Percentiles rank a stretch among this genome's conserved stretches.
These are phyloP conservation scores for Sporothrix pseudoabietina DNA, from an alignment of 2,329 filamentous ascomycete species.

Conservation along the genomic window DNA sequence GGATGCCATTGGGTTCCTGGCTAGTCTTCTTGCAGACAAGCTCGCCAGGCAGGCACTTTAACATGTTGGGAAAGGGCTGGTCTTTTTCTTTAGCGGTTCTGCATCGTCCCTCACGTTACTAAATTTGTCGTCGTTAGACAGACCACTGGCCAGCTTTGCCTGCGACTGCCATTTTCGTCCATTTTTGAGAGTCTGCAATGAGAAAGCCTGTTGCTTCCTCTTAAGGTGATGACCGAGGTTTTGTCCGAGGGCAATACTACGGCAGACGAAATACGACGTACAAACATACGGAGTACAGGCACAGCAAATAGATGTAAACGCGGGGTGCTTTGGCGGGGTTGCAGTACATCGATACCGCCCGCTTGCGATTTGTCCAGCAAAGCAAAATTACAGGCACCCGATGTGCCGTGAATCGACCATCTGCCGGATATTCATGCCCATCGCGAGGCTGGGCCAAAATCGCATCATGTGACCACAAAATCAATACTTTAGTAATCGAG, in stretches of 20 bases:
- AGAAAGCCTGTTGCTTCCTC: neutral
- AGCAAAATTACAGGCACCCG: neutral
- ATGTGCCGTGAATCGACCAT: neutral
- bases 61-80: neutral
- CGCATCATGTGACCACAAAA: neutral
- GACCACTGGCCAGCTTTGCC: neutral
- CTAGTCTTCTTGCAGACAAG: slow-evolving; percentile 36
- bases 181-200: too few species aligned
- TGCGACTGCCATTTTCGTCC: neutral
- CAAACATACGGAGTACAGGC: neutral
- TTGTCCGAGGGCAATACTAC: neutral
- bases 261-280: neutral
- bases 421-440: neutral
- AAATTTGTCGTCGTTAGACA: neutral
- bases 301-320: neutral
- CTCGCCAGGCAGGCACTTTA: slow-evolving; percentile 17
- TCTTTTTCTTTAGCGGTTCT: slow-evolving; percentile 15
- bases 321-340: slow-evolving; percentile 18
- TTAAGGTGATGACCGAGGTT: neutral
- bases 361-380: neutral
- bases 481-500: neutral
- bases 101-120: neutral
- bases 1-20: slow-evolving; percentile 34
- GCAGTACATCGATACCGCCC: neutral
- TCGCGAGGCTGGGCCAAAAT: neutral